phyloP scores from a whole-genome alignment of 1,284 basidiomycete species.

The Cutaneotrichosporon spelunceum region DNA sequence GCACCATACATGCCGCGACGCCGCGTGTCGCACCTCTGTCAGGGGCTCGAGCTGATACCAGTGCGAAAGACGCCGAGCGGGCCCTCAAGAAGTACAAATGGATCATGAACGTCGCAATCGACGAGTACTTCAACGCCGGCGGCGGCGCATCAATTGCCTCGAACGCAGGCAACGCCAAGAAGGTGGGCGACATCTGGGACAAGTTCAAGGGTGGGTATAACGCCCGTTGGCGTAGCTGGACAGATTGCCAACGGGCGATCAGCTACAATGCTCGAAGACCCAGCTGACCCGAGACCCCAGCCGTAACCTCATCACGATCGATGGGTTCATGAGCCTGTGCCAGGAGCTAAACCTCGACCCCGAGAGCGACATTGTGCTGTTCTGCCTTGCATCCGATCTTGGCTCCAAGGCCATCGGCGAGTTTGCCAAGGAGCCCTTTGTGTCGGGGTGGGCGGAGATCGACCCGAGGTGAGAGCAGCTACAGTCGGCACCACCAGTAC shows the following conservation, averaged over 20 bases:
- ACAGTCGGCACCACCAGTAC: not conserved
- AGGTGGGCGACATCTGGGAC: conserved; percentile 51
- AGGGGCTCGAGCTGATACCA: conserved; percentile 17
- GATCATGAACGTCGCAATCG: conserved; percentile 41
- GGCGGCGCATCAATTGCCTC: conserved; percentile 9
- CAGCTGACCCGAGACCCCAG: conserved; percentile 30
- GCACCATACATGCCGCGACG: not conserved
- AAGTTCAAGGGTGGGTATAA: conserved; percentile 43
- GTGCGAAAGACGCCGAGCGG: conserved; percentile 37
- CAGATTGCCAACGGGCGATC: not conserved
- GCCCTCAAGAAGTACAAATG: conserved; percentile 49
- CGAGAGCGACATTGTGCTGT: conserved; percentile 47
- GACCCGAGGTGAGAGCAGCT: conserved; percentile 33
- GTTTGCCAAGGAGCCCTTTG: conserved; percentile 72
- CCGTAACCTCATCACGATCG: conserved; percentile 48
- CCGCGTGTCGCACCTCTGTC: not conserved
- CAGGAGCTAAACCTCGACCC: conserved; percentile 50
- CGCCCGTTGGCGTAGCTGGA: not conserved
- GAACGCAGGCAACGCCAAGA: conserved; percentile 35
- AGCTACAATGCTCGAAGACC: conserved; percentile 12
- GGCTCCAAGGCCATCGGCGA: conserved; percentile 59
- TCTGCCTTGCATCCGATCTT: conserved; percentile 51
- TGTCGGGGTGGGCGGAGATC: conserved; percentile 70
- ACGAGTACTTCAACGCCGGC: conserved; percentile 45
- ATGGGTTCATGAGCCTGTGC: conserved; percentile 49